Percentiles rank a stretch among this genome's conserved stretches.
phyloP scores from a whole-genome alignment of 495 filamentous ascomycete species.

The Xanthoparmelia taractica region DNA sequence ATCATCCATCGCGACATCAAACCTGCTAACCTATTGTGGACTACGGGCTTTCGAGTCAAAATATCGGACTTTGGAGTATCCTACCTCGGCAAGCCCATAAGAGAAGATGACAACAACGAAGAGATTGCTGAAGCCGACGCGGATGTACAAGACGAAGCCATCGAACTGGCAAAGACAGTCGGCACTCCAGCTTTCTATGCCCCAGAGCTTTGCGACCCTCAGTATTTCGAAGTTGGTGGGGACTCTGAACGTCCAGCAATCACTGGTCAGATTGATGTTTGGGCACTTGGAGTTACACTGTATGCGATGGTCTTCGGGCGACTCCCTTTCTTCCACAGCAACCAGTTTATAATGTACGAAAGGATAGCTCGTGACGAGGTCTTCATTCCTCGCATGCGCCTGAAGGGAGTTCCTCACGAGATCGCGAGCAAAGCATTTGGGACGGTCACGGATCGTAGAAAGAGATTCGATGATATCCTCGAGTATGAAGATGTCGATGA shows the following conservation, averaged over 20 bases:
- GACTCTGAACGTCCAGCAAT: conserved; percentile 45
- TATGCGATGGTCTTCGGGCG: conserved; percentile 93
- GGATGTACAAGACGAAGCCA: conserved; percentile 76
- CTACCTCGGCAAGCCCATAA: conserved; percentile 79
- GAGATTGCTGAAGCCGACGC: conserved; percentile 77
- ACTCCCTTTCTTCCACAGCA: conserved; percentile 82
- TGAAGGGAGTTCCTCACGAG: conserved; percentile 55
- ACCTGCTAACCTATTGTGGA: conserved; percentile 91
- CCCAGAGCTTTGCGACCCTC: conserved; percentile 90
- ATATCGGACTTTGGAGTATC: conserved; percentile 99
- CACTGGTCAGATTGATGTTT: conserved; percentile 80
- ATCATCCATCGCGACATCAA: conserved; percentile 99
- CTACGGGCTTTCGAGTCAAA: conserved; percentile 77
- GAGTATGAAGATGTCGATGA: conserved; percentile 81
- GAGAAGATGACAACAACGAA: conserved; percentile 61
- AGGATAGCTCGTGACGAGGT: conserved; percentile 85
- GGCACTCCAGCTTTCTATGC: conserved; percentile 97
- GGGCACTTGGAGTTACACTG: conserved; percentile 91
- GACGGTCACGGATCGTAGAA: conserved; percentile 41
- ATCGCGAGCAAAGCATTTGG: conserved; percentile 40
- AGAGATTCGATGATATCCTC: conserved; percentile 58
- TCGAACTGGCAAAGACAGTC: conserved; percentile 94
- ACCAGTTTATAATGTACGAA: conserved; percentile 83
- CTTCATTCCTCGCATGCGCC: conserved; percentile 72
- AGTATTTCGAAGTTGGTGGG: conserved; percentile 45